Base-by-base conservation (phyloP, 352 stramenopile species). In the Phytopythium helicoides region DNA sequence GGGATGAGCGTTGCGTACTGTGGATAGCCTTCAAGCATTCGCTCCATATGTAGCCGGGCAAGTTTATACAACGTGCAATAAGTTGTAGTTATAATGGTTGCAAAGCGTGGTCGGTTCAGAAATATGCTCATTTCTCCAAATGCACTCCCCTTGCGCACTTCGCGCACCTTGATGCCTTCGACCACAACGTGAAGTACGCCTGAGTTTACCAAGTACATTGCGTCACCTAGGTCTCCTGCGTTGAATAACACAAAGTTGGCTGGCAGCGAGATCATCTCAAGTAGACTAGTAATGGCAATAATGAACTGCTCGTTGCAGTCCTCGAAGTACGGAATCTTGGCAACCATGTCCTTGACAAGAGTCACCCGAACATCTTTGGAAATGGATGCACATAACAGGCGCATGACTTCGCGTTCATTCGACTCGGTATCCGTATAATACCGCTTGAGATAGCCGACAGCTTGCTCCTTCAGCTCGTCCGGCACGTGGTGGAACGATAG, bases 111-210 rank as follows among this genome's bases (percentile, higher is more conserved):
- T 3, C 64, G 60, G 11, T 75, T 73, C 2, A 79, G 47, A 37
- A 89, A 89, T 40, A 89, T 54, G 12, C 66, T 65, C 46, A 89
- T 73, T 33, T 89, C 79, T 3, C 79, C 79, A 42, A 89, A 89
- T 38, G 84, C 87, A 3, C 69, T 60, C 1, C 76, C 76, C 42
- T 86, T 86, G 0, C 79, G 64, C 1, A 83, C 47, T 33, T 90
- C 80, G 3, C 73, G 62, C 16, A 90, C 70, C 39, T 84, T 88
- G 22, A 90, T 63, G 5, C 66, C 73, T 21, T 76, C 56, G 14
- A 85, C 68, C 0, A 86, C 39, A 15, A 90, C 75, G n/a, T 83
- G 64, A 0, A 88, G 62, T 0, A 90, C 80, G 4, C 76, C 79
- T 0, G 76, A 80, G 40, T 87, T 82, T 0, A 90, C 77, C 3